Base-by-base conservation (phyloP, 768 basidiomycete genomes). In the Lactarius pseudohatsudake region DNA sequence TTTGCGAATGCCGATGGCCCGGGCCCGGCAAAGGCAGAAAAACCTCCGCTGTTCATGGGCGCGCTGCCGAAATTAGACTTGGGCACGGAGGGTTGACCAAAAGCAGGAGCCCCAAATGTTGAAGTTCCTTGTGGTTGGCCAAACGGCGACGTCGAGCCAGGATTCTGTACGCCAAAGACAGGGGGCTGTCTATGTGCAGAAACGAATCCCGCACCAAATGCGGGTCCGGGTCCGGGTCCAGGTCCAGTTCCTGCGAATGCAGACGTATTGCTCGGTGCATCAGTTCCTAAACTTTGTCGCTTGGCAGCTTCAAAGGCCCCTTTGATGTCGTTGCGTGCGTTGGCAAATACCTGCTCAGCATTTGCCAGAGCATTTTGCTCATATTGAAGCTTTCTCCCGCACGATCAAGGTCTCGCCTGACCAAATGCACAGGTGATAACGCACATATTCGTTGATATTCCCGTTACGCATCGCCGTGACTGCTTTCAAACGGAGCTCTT, bases 401-500 rank as follows among this genome's bases (percentile, higher is more conserved):
- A 43, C 10, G 38, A 18, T 43, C 16, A 66, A 55, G 53, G 11
- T 55, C 64, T 32, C 5, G 7, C 26, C 58, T 50, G 34, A 32
- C 64, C 58, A 59, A 45, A 63, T 6, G 18, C 0, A 53, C 22
- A 26, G 4, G n/a, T 20, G 10, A 32, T 11, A 15, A 79, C 87
- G 69, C 70, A 91, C 92, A 76, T 94, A 94, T 80, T 85, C 84
- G 54, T 82, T 80, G 8, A 79, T 70, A 67, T 81, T 86, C 20
- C 86, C 86, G 10, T 78, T 79, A 67, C 81, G 79, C 34, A 81
- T 68, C 0, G 89, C 88, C 5, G 78, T 76, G 6, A 80, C 78
- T 8, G 88, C 89, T 67, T 82, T 86, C 41, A 87, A 76, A 59
- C 89, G 81, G 58, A 94, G 76, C 75, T 96, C 94, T 71, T 96